Conservation (phyloP, 495 filamentous ascomycete genomes). For the Talaromyces trachyspermus region DNA sequence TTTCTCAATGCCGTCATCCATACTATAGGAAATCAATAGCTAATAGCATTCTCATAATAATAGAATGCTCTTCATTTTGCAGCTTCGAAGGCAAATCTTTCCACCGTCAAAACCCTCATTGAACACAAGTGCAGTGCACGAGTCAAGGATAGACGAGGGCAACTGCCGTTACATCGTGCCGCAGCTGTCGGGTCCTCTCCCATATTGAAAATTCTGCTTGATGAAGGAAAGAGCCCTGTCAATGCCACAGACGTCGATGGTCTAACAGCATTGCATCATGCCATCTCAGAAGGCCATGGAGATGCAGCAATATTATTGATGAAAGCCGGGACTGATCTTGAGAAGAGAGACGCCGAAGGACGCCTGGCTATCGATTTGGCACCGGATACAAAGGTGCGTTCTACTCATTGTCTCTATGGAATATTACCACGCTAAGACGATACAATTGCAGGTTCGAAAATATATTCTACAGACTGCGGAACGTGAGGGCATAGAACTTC, state of each 20-base stretch:
- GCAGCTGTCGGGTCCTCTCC: slow-evolving; percentile 83
- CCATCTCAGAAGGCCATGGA: slow-evolving; percentile 86
- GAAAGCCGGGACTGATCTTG: slow-evolving; percentile 75
- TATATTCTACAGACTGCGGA: slow-evolving; percentile 78
- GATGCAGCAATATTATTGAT: slow-evolving; percentile 77
- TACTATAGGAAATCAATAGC: not conserved
- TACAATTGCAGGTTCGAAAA: slow-evolving; percentile 50
- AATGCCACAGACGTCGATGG: slow-evolving; percentile 83
- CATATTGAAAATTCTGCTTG: slow-evolving; percentile 73
- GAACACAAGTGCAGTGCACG: slow-evolving; percentile 69
- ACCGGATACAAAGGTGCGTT: slow-evolving; percentile 65
- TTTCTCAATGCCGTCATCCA: not conserved
- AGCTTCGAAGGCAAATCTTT: slow-evolving; percentile 80
- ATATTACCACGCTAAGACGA: not conserved
- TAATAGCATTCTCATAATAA: slow-evolving; percentile 17
- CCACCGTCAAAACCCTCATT: slow-evolving; percentile 70
- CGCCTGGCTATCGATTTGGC: slow-evolving; percentile 70
- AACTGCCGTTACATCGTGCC: slow-evolving; percentile 83
- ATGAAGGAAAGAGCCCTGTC: slow-evolving; percentile 67
- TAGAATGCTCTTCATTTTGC: slow-evolving; percentile 85
- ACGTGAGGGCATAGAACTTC: slow-evolving; percentile 73
- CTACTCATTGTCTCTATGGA: not conserved
- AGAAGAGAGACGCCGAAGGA: slow-evolving; percentile 70
- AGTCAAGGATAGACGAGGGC: slow-evolving; percentile 76
- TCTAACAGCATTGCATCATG: slow-evolving; percentile 87